Conservation (phyloP, 129 eudicot species). For the Helianthus annuus region DNA sequence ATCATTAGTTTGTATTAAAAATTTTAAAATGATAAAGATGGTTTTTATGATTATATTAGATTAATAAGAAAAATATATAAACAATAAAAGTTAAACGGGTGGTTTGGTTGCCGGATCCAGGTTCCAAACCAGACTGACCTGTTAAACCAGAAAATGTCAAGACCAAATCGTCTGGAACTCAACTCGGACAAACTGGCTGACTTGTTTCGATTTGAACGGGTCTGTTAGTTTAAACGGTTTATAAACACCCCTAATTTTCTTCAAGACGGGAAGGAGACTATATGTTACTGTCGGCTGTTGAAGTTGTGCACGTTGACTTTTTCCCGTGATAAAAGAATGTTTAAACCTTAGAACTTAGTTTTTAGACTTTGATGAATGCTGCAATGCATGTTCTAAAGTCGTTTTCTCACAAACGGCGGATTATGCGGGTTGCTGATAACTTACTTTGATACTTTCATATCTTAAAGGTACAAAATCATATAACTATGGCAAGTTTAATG, state of each 20-base stretch:
- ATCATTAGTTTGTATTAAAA: neutral
- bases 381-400: neutral
- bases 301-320: neutral
- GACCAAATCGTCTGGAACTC: too few relatives aligned
- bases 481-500: conserved; percentile 52
- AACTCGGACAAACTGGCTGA: neutral
- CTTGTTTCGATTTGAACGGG: neutral
- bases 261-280: neutral
- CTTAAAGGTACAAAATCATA: conserved; percentile 22
- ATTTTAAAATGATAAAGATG: neutral
- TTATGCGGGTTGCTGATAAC: conserved; percentile 14
- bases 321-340: neutral
- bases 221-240: neutral
- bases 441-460: neutral
- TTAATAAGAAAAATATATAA: too few relatives aligned
- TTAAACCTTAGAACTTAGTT: neutral
- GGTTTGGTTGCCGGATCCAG: too few relatives aligned
- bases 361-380: neutral
- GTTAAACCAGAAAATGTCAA: too few relatives aligned
- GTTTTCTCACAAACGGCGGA: conserved; percentile 1
- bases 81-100: too few relatives aligned
- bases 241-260: neutral
- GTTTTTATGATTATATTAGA: too few relatives aligned
- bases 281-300: neutral
- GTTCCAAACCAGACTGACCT: too few relatives aligned